Evolutionary conservation across 176 grass and related monocot species (phyloP).

Genomic region (Oryza meyeriana): DNA sequence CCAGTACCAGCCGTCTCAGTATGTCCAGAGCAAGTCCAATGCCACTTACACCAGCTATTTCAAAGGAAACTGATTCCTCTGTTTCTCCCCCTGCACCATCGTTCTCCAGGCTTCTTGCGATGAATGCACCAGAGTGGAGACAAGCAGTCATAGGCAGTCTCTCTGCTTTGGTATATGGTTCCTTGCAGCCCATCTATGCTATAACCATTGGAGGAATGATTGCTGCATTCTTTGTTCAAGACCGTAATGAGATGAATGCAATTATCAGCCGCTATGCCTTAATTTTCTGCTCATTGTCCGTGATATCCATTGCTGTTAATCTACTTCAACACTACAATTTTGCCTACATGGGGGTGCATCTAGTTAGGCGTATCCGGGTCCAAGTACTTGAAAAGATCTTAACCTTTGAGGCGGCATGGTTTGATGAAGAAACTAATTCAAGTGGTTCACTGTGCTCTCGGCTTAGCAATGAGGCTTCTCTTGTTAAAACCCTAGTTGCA

Average conservation of each 20-base stretch:
- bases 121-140: constrained; percentile 94
- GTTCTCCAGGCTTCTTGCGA: constrained; percentile 92
- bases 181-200: constrained; percentile 91
- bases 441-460: constrained; percentile 82
- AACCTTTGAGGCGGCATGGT: constrained; percentile 93
- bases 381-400: constrained; percentile 87
- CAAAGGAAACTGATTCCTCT: constrained; percentile 37
- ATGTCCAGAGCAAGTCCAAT: constrained; percentile 83
- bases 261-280: constrained; percentile 67
- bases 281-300: constrained; percentile 85
- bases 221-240: constrained; percentile 81
- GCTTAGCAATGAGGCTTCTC: constrained; percentile 78
- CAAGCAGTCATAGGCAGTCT: constrained; percentile 78
- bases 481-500: constrained; percentile 95
- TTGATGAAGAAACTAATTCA: constrained; percentile 91
- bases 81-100: constrained; percentile 54
- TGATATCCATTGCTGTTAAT: constrained; percentile 77
- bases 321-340: constrained; percentile 92
- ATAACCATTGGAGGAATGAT: constrained; percentile 91
- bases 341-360: constrained; percentile 87
- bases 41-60: constrained; percentile 57
- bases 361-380: constrained; percentile 84
- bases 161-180: constrained; percentile 78
- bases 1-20: constrained; percentile 76
- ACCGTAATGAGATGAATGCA: constrained; percentile 78